Percentiles rank a stretch among this genome's conserved stretches.
These are phyloP conservation scores for Ganoderma leucocontextum DNA, from an alignment of 1,284 basidiomycete species.

Conservation along the genomic window DNA sequence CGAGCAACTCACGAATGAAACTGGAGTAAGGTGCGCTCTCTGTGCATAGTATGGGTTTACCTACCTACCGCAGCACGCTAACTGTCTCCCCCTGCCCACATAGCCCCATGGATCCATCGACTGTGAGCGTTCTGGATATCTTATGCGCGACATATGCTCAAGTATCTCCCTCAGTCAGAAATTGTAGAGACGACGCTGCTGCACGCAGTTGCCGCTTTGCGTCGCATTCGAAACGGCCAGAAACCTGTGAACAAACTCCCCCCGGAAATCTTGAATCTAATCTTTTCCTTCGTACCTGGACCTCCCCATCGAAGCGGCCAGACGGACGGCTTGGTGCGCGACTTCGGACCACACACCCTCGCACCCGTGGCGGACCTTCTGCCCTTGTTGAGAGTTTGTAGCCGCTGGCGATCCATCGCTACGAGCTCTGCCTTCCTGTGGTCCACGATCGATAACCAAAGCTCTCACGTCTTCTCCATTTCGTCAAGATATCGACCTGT, in stretches of 20 bases:
- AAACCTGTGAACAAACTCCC: not conserved
- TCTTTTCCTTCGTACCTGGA: not conserved
- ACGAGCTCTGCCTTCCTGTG: not conserved
- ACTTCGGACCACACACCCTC: not conserved
- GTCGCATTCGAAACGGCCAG: not conserved
- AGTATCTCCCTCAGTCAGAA: not conserved
- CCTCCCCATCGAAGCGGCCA: not conserved
- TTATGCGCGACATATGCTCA: not conserved
- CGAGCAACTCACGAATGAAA: not conserved
- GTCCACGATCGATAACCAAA: not conserved
- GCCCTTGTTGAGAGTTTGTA: not conserved
- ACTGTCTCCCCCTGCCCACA: not conserved
- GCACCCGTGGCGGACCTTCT: not conserved
- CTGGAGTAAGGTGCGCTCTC: not conserved
- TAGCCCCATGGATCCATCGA: not conserved
- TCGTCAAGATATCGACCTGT: not conserved
- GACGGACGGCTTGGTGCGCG: not conserved
- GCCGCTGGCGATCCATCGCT: not conserved
- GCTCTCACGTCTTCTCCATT: not conserved
- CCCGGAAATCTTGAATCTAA: not conserved
- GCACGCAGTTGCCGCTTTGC: not conserved
- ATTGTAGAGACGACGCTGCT: not conserved
- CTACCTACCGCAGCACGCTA: not conserved
- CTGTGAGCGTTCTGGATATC: not conserved
- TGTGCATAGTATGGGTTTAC: too few species aligned